Percentiles rank a stretch among this genome's conserved stretches.
phyloP scores from a whole-genome alignment of 495 filamentous ascomycete species.

The Penicillium daleae region DNA sequence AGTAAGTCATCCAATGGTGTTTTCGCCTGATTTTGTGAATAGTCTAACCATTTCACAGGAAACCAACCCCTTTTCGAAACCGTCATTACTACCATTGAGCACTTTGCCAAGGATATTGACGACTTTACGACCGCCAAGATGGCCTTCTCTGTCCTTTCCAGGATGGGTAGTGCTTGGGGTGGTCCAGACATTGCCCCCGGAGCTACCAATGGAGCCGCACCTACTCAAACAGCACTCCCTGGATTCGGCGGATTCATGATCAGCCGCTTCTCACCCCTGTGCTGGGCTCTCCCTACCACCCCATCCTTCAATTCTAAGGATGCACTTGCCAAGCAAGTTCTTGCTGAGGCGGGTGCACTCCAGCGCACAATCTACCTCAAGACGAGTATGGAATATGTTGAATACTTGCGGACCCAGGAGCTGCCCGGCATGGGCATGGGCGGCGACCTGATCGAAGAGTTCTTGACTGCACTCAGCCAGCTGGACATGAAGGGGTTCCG shows the following conservation, averaged over 20 bases:
- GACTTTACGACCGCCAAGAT: conserved; percentile 82
- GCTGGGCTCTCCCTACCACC: conserved; percentile 81
- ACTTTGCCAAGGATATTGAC: conserved; percentile 75
- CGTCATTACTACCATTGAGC: conserved; percentile 79
- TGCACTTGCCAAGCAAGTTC: conserved; percentile 79
- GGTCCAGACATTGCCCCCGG: conserved; percentile 72
- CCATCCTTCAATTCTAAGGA: conserved; percentile 80
- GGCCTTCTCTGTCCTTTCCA: conserved; percentile 75
- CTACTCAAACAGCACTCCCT: conserved; percentile 62
- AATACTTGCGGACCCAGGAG: conserved; percentile 57
- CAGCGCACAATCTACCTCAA: conserved; percentile 89
- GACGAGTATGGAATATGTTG: conserved; percentile 66
- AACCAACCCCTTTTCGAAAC: conserved; percentile 89
- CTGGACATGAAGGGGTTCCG: conserved; percentile 57
- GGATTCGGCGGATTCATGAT: conserved; percentile 95
- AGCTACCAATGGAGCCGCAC: conserved; percentile 44
- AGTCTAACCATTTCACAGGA: conserved; percentile 38
- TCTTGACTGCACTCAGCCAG: conserved; percentile 55
- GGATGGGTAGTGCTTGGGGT: conserved; percentile 83
- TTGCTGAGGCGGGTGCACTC: conserved; percentile 79
- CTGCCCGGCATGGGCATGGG: conserved; percentile 59
- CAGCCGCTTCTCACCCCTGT: conserved; percentile 80
- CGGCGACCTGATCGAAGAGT: conserved; percentile 55
- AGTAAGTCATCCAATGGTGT: conserved; percentile 45
- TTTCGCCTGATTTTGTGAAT: background rate